Evolutionary conservation across 2,329 filamentous ascomycete species (phyloP), one percentile per base, ranked within the genome.

Genomic region (Sclerotinia trifoliorum): DNA sequence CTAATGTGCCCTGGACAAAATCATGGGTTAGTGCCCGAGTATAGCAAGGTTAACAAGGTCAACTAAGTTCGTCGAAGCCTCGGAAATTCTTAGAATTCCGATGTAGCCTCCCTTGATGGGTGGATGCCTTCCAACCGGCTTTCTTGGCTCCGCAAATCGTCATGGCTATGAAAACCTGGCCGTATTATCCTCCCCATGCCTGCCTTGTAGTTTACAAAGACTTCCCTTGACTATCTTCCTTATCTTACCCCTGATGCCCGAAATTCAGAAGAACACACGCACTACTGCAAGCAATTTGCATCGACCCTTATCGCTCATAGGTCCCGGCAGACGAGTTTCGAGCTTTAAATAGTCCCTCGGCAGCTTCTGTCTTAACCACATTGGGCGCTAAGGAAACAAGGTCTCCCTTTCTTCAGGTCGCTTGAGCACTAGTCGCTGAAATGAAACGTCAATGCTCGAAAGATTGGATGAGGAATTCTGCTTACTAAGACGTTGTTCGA

Each of bases 321-420:
- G 21, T 19, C 19, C 19, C 58, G 39, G 52, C 17, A 48, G 7
- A n/a, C n/a, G 19, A n/a, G 21, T 48, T 48, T 52, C 11, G 52
- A 29, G 44, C 32, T 19, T 48, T 48, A 48, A 39, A 65, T 24
- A 24, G 11, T 24, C 35, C 2, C 6, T 57, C 42, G 35, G 49
- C 13, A 35, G 52, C 51, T 58, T 65, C 52, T 52, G 26, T 35
- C 1, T 48, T 46, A 65, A 26, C 63, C 63, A 57, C 39, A 24
- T 44, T 58, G 21, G 8, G 35, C 2, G 24, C 13, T 8, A 5
- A 26, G n/a, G 39, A 21, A 35, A 42, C 39, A 65, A 46, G 51
- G 39, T 24, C 44, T 19, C 57, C 39, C 32, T 48, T 26, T 15
- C 32, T 26, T 8, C n/a, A 55, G 26, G 39, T 26, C 48, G 13